These are phyloP conservation scores for Leucocoprinus birnbaumii DNA, from an alignment of 768 basidiomycete genomes.

Conservation along the genomic window DNA sequence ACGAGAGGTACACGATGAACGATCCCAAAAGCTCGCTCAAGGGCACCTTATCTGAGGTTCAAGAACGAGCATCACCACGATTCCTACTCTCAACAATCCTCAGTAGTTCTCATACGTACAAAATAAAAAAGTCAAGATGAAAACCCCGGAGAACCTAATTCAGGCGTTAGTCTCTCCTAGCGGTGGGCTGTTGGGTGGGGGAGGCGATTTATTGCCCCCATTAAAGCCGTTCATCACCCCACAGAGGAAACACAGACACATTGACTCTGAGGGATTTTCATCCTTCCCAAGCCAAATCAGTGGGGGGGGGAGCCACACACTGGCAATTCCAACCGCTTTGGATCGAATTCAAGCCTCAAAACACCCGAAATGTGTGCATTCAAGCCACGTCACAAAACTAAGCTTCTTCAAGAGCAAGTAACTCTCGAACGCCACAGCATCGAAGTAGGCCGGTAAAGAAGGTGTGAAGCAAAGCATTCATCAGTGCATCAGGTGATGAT, in stretches of 20 bases:
- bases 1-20: not conserved
- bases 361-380: constrained; percentile 1
- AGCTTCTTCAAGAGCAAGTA: not conserved
- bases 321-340: not conserved
- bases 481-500: not conserved
- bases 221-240: not conserved
- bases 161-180: too few species aligned
- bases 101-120: constrained; percentile 7
- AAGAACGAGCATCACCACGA: not conserved
- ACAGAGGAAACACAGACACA: not conserved
- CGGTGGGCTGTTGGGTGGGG: too few species aligned
- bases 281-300: not conserved
- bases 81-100: constrained; percentile 1
- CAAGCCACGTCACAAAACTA: constrained; percentile 10
- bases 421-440: constrained; percentile 8
- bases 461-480: not conserved
- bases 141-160: too few species aligned
- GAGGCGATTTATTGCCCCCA: not conserved
- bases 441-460: constrained; percentile 8
- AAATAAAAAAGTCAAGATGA: not conserved
- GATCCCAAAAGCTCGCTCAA: constrained; percentile 31
- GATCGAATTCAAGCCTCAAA: constrained; percentile 1
- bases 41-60: not conserved
- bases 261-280: constrained; percentile 1
- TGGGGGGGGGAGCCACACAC: not conserved